phyloP scores from a whole-genome alignment of 2,329 filamentous ascomycete species.

The Fusarium sacchari region DNA sequence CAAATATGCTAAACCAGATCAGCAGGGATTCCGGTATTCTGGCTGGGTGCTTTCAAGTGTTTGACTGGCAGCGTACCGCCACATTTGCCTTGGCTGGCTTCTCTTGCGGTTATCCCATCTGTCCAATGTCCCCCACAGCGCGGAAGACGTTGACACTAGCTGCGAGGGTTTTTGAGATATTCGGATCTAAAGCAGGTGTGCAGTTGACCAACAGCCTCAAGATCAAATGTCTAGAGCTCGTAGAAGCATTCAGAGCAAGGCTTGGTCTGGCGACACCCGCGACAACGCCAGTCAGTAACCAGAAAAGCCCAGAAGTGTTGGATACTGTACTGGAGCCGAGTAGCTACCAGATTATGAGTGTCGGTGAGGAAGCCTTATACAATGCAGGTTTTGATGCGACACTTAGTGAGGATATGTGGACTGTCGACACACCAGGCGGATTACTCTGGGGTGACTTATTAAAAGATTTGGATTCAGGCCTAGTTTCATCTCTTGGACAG shows the following conservation, averaged over 20 bases:
- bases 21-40: slow-evolving; percentile 42
- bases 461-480: slow-evolving; percentile 31
- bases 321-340: not conserved
- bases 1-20: slow-evolving; percentile 43
- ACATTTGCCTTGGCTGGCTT: slow-evolving; percentile 34
- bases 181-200: not conserved
- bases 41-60: slow-evolving; percentile 43
- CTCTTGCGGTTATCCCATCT: slow-evolving; percentile 42
- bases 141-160: slow-evolving; percentile 27
- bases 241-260: slow-evolving; percentile 32
- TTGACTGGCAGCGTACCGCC: slow-evolving; percentile 45
- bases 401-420: slow-evolving; percentile 21
- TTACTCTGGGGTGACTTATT: slow-evolving; percentile 41
- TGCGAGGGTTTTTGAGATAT: slow-evolving; percentile 27
- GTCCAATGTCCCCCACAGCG: slow-evolving; percentile 33
- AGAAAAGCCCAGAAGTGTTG: not conserved
- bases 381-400: slow-evolving; percentile 1
- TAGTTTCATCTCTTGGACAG: slow-evolving; percentile 44
- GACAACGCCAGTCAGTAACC: not conserved
- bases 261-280: slow-evolving; percentile 34
- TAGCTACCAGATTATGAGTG: slow-evolving; percentile 24
- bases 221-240: slow-evolving; percentile 23
- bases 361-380: slow-evolving; percentile 10
- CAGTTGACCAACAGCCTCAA: slow-evolving; percentile 18
- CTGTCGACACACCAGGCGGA: slow-evolving; percentile 11